Percentiles rank a stretch among this genome's conserved stretches.
These are phyloP conservation scores for Fraxinus baroniana DNA, from an alignment of 305 asterid species.

Conservation along the genomic window DNA sequence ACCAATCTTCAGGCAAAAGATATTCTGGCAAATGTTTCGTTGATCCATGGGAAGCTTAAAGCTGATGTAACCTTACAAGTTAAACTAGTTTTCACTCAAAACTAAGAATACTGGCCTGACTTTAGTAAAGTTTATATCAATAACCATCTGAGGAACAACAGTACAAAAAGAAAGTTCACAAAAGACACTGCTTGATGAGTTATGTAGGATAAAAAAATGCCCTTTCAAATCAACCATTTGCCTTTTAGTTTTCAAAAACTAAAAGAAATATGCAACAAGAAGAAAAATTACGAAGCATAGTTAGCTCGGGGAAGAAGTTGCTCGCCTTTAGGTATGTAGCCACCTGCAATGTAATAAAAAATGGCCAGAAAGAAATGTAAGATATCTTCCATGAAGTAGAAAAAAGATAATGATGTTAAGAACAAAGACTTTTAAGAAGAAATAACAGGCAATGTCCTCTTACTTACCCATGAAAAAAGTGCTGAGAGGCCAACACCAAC, in stretches of 20 bases:
- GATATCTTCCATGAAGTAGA: conserved; percentile 10
- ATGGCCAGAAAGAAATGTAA: conserved; percentile 28
- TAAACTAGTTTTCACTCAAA: background rate
- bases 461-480: conserved; percentile 82
- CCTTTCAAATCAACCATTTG: background rate
- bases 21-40: background rate
- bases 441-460: conserved; percentile 7
- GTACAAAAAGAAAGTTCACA: background rate
- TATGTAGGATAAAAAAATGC: background rate
- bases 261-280: conserved; percentile 2
- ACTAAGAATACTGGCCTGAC: background rate
- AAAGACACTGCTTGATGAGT: background rate
- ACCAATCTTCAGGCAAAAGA: background rate
- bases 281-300: conserved; percentile 9
- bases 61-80: background rate
- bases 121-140: background rate
- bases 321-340: conserved; percentile 78
- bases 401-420: background rate
- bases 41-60: background rate
- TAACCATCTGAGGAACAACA: background rate
- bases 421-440: conserved; percentile 1
- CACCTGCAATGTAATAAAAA: conserved; percentile 51
- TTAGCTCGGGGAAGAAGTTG: conserved; percentile 16
- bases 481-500: conserved; percentile 94
- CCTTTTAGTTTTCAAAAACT: background rate